Base-by-base conservation (phyloP, 306 rosid genomes). In the Fragaria ananassa region DNA sequence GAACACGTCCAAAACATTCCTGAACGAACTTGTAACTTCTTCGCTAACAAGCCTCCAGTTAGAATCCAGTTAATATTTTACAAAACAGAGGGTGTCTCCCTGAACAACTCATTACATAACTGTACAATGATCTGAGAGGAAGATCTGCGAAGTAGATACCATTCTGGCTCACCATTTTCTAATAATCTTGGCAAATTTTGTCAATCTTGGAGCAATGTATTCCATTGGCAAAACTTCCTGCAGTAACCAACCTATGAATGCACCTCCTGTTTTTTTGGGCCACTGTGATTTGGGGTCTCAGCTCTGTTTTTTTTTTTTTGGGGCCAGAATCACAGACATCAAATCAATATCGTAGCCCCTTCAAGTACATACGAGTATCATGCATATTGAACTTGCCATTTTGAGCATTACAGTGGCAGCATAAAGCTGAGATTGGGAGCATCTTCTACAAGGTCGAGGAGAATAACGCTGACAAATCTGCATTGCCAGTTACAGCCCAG, bases 401-500 rank as follows among this genome's bases (percentile, higher is more conserved):
- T 71, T 76, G 69, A 62, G 82, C 78, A 80, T 65, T 79, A 79
- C 47, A 29, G 78, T 19, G 41, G 64, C 67, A 39, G 67, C 74
- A 77, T 74, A 78, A 76, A 75, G 65, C 79, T 68, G 54, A 9
- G 31, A 70, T 76, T 39, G 80, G 34, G 14, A 77, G 75, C 76
- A 71, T 50, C 41, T 74, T 73, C 76, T 83, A 87, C 86, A 71
- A 76, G 71, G 75, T 50, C 64, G 79, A 85, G 67, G 79, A 70
- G 51, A 27, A 79, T 54, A 76, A 82, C 86, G 75, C 84, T 87
- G 69, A 81, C 61, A 78, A 81, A 74, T 45, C 50, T 77, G 82
- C 70, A 84, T 57, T 79, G 74, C 61, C 79, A 78, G 81, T 81
- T 87, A 96, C 78, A 96, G 84, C 81, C 81, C 96, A 80, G 83